Conservation (phyloP, 768 basidiomycete species). For the Termitomyces sp. region DNA sequence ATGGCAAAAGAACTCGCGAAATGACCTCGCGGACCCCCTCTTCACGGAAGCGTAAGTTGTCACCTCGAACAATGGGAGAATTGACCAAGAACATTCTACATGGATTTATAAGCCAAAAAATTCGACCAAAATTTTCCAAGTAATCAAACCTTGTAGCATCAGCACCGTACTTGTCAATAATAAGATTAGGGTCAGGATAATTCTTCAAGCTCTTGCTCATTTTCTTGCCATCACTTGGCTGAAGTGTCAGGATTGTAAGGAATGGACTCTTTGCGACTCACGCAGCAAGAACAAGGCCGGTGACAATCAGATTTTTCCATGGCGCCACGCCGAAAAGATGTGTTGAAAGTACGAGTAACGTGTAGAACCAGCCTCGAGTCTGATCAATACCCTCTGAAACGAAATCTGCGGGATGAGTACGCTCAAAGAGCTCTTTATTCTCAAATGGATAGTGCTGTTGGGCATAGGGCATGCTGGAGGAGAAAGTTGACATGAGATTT, state of each 20-base stretch:
- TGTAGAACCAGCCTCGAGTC: slow-evolving; percentile 99
- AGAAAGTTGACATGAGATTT: not conserved
- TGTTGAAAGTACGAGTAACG: slow-evolving; percentile 90
- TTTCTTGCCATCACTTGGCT: slow-evolving; percentile 87
- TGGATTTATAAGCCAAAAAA: not conserved
- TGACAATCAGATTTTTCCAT: slow-evolving; percentile 97
- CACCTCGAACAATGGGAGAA: slow-evolving; percentile 96
- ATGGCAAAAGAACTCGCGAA: slow-evolving; percentile 93
- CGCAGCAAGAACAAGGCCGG: slow-evolving; percentile 93
- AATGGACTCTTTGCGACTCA: slow-evolving; percentile 31
- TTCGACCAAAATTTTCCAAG: not conserved
- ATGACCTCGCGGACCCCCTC: slow-evolving; percentile 97
- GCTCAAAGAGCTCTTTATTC: slow-evolving; percentile 84
- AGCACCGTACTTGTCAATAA: slow-evolving; percentile 89
- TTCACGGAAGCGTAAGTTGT: slow-evolving; percentile 96
- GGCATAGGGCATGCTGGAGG: slow-evolving; percentile 91
- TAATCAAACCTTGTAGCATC: slow-evolving; percentile 77
- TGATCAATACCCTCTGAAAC: slow-evolving; percentile 98
- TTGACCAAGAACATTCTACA: slow-evolving; percentile 95
- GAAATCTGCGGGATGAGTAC: slow-evolving; percentile 90
- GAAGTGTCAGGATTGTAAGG: not conserved
- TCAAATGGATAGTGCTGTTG: slow-evolving; percentile 98
- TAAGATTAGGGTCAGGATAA: slow-evolving; percentile 91
- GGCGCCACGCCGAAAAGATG: slow-evolving; percentile 91
- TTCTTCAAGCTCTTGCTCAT: slow-evolving; percentile 98